These are phyloP conservation scores for Trichoderma atrobrunneum DNA, from an alignment of 2,329 filamentous ascomycete species.

Conservation along the genomic window DNA sequence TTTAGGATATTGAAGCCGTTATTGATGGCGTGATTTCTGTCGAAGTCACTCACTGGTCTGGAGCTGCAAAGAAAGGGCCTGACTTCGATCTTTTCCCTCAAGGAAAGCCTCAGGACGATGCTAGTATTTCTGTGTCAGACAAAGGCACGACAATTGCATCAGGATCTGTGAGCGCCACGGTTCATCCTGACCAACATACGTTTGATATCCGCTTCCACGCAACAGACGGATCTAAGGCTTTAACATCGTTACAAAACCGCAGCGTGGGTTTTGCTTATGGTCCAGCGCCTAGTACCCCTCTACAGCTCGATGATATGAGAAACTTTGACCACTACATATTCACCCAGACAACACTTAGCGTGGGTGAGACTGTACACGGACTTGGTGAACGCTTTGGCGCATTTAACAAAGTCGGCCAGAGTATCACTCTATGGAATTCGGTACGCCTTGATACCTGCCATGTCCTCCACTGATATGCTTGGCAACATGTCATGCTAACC, in stretches of 20 bases:
- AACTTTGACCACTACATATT: conserved; percentile 56
- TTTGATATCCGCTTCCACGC: conserved; percentile 41
- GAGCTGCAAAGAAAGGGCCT: conserved; percentile 37
- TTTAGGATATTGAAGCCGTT: conserved; percentile 33
- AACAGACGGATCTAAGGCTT: conserved; percentile 35
- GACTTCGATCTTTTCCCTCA: conserved; percentile 40
- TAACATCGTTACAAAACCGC: conserved; percentile 40
- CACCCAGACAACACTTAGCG: conserved; percentile 52
- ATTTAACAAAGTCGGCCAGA: conserved; percentile 73
- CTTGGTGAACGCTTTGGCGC: conserved; percentile 74
- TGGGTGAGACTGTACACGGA: conserved; percentile 68
- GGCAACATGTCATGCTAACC: neutral
- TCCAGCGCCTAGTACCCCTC: conserved; percentile 34
- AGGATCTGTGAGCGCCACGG: conserved; percentile 36
- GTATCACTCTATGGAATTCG: conserved; percentile 59
- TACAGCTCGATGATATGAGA: conserved; percentile 36
- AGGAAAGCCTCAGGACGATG: conserved; percentile 32
- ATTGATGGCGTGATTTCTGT: conserved; percentile 41
- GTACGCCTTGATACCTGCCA: neutral
- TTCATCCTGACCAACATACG: conserved; percentile 36
- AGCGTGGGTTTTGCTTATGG: conserved; percentile 41
- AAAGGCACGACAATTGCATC: conserved; percentile 38
- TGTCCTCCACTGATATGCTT: neutral
- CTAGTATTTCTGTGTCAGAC: conserved; percentile 30
- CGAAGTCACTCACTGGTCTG: conserved; percentile 40